Percentiles rank a stretch among this genome's conserved stretches.
Conservation (phyloP, 1,139 yeast species). For the Lodderomyces jiufengensis region DNA sequence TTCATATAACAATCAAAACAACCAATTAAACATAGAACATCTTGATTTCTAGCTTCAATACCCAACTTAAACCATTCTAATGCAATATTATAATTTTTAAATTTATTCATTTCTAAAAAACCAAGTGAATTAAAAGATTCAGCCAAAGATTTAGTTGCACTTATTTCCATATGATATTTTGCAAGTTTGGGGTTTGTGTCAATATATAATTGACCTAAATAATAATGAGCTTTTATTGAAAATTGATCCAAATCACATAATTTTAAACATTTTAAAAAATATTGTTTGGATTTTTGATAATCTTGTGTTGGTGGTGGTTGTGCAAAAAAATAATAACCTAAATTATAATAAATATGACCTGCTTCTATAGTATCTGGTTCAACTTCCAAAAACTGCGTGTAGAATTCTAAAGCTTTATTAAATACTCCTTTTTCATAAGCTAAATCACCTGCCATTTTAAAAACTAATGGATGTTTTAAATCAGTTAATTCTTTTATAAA, state of each 20-base stretch:
- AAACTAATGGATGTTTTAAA: conserved; percentile 63
- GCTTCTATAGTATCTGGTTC: conserved; percentile 58
- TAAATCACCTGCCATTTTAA: conserved; percentile 71
- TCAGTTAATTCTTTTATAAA: conserved; percentile 62
- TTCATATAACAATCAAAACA: conserved; percentile 55
- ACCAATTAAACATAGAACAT: conserved; percentile 67
- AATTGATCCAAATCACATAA: conserved; percentile 54
- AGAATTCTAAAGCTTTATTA: conserved; percentile 55
- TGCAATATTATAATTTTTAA: conserved; percentile 52
- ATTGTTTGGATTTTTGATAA: conserved; percentile 48
- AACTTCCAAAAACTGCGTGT: conserved; percentile 53
- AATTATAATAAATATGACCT: conserved; percentile 67
- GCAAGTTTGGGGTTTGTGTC: conserved; percentile 53
- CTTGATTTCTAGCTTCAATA: conserved; percentile 49
- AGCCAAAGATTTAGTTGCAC: conserved; percentile 72
- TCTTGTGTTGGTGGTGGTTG: conserved; percentile 32
- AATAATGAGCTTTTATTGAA: conserved; percentile 68
- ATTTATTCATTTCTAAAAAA: conserved; percentile 68
- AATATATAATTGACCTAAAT: conserved; percentile 63
- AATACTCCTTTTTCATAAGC: conserved; percentile 47
- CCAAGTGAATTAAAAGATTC: conserved; percentile 80
- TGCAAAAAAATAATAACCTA: conserved; percentile 62
- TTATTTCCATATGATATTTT: conserved; percentile 66
- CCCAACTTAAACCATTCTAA: conserved; percentile 86
- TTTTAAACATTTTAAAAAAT: conserved; percentile 58